Percentiles rank a stretch among this genome's conserved stretches.
These are phyloP conservation scores for Podospora australis DNA, from an alignment of 495 filamentous ascomycete genomes.

Conservation along the genomic window DNA sequence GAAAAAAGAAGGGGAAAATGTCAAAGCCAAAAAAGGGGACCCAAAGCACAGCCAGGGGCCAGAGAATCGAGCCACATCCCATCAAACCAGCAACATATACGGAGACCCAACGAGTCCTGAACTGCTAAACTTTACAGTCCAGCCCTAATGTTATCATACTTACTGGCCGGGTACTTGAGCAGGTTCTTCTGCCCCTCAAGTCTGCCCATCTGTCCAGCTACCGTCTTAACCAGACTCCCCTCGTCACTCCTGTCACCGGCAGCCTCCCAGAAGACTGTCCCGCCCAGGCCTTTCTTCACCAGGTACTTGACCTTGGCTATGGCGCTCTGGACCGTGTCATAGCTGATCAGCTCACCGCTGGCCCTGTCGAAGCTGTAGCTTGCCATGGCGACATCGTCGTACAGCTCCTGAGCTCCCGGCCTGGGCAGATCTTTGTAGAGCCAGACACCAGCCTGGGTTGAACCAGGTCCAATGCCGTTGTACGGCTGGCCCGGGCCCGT, in stretches of 20 bases:
- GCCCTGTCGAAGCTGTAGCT: conserved; percentile 63
- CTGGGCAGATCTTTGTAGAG: conserved; percentile 61
- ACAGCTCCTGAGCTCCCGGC: conserved; percentile 39
- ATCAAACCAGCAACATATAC: background rate
- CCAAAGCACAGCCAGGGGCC: too few species aligned
- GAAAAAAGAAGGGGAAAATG: background rate
- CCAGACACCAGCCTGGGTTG: conserved; percentile 73
- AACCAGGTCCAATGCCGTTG: conserved; percentile 56
- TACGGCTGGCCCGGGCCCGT: conserved; percentile 62
- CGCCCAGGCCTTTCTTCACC: conserved; percentile 55
- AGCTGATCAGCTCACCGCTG: conserved; percentile 60
- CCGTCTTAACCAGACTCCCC: conserved; percentile 56
- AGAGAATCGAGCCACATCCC: too few species aligned
- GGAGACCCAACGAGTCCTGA: background rate
- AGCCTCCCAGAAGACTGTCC: conserved; percentile 89
- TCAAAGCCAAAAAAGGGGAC: background rate
- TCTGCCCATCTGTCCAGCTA: conserved; percentile 44
- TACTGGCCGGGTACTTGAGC: conserved; percentile 58
- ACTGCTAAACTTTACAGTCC: conserved; percentile 32
- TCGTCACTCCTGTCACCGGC: conserved; percentile 60
- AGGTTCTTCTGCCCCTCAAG: conserved; percentile 59
- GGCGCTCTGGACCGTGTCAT: conserved; percentile 60
- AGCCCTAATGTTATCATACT: conserved; percentile 61
- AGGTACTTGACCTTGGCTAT: conserved; percentile 62
- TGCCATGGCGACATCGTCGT: conserved; percentile 49